These are phyloP conservation scores for Paecilomyces formosus DNA, from an alignment of 2,329 filamentous ascomycete species.

Conservation along the genomic window DNA sequence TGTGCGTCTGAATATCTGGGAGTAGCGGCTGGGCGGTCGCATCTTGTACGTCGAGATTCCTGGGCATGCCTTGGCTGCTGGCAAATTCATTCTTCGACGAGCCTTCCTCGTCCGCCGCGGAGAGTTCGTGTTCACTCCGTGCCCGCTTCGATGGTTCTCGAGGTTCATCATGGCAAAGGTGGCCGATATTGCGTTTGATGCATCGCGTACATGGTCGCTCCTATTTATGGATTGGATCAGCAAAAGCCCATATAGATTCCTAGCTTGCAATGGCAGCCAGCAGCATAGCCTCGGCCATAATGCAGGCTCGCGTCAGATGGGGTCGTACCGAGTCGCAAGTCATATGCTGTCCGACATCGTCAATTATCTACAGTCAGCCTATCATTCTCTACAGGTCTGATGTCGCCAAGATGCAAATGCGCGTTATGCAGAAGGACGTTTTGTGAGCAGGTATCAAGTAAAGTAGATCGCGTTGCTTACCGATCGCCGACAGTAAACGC, in stretches of 20 bases:
- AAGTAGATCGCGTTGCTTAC: constrained; percentile 52
- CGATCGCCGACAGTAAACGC: constrained; percentile 84
- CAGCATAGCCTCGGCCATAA: constrained; percentile 1
- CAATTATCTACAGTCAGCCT: constrained; percentile 41
- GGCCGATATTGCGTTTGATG: constrained; percentile 97
- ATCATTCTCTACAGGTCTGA: constrained; percentile 11
- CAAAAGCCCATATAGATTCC: not conserved
- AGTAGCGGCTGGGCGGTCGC: constrained; percentile 40
- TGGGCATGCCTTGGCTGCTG: constrained; percentile 41
- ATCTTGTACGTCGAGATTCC: constrained; percentile 51
- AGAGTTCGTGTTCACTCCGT: constrained; percentile 53
- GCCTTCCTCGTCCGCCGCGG: constrained; percentile 54
- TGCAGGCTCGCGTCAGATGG: constrained; percentile 18
- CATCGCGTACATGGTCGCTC: constrained; percentile 95
- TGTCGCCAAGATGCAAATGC: constrained; percentile 7
- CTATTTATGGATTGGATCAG: constrained; percentile 36
- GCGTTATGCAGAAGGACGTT: constrained; percentile 5
- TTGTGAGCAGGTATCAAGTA: constrained; percentile 18
- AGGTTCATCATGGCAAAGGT: constrained; percentile 96
- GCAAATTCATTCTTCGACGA: constrained; percentile 37
- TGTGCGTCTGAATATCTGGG: constrained; percentile 30
- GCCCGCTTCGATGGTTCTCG: constrained; percentile 78
- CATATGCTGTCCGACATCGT: constrained; percentile 64
- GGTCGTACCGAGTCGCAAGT: constrained; percentile 77
- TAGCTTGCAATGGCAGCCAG: not conserved